phyloP scores from a whole-genome alignment of 73 alveolate genomes.

The Paramecium pentaurelia region DNA sequence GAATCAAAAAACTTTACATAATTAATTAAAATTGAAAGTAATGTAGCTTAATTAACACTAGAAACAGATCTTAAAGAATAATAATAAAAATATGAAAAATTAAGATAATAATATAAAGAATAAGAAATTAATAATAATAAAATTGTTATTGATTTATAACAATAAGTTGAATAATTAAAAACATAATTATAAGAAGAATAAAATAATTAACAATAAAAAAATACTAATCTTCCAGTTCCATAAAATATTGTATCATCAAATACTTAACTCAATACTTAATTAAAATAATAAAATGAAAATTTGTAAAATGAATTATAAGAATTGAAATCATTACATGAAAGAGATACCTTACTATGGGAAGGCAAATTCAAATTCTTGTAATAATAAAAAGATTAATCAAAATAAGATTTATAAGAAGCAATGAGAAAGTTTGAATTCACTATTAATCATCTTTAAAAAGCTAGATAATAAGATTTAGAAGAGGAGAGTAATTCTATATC shows the following conservation, averaged over 20 bases:
- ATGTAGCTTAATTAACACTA: neutral
- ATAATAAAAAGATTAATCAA: conserved; percentile 82
- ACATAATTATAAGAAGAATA: neutral
- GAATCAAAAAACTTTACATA: neutral
- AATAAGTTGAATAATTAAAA: conserved; percentile 13
- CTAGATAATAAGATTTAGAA: conserved; percentile 77
- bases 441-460: conserved; percentile 80
- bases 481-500: conserved; percentile 71
- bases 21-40: neutral
- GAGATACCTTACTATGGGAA: conserved; percentile 90
- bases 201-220: neutral
- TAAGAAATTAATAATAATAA: neutral
- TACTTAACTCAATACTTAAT: neutral
- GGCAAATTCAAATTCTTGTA: conserved; percentile 86
- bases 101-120: conserved; percentile 33
- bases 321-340: conserved; percentile 69
- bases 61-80: conserved; percentile 23
- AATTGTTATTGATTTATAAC: neutral
- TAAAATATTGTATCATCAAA: neutral
- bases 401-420: conserved; percentile 81
- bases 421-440: conserved; percentile 83
- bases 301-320: conserved; percentile 55
- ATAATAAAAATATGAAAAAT: neutral
- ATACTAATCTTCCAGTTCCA: neutral
- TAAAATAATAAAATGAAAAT: neutral